These are phyloP conservation scores for Orychophragmus violaceus DNA, from an alignment of 345 rosid genomes.

Conservation along the genomic window DNA sequence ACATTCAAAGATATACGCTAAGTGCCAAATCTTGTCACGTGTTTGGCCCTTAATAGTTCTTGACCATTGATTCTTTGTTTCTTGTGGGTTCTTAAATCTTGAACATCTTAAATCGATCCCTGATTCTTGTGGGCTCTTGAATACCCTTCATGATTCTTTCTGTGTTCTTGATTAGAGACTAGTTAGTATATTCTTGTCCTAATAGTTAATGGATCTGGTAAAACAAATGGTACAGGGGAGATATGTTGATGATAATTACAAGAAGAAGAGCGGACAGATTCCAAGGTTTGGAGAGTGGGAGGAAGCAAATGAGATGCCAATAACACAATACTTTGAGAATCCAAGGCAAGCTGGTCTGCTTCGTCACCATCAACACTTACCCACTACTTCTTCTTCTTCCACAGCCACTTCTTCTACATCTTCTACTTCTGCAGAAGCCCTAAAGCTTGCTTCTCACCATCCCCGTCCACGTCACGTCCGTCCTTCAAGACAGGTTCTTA, in stretches of 20 bases:
- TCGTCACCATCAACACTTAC: slow-evolving; percentile 26
- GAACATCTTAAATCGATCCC: too few species aligned
- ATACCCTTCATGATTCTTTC: not conserved
- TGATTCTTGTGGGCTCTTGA: not conserved
- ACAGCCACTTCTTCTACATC: slow-evolving; percentile 11
- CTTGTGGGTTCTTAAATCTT: slow-evolving; percentile 1
- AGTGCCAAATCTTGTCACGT: slow-evolving; percentile 20
- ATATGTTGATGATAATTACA: slow-evolving; percentile 24
- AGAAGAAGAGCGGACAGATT: slow-evolving; percentile 72
- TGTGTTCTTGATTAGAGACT: too few species aligned
- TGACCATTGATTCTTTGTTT: not conserved
- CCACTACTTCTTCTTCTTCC: slow-evolving; percentile 19
- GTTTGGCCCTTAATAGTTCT: slow-evolving; percentile 8
- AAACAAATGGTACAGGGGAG: slow-evolving; percentile 20
- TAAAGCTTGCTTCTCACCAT: slow-evolving; percentile 21
- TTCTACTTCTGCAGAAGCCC: slow-evolving; percentile 27
- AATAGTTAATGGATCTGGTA: not conserved
- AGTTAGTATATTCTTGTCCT: not conserved
- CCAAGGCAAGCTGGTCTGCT: slow-evolving; percentile 88
- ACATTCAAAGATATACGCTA: slow-evolving; percentile 7
- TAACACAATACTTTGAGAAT: slow-evolving; percentile 86
- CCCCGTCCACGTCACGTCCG: slow-evolving; percentile 22
- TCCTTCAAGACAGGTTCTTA: slow-evolving; percentile 17
- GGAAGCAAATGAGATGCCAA: slow-evolving; percentile 69
- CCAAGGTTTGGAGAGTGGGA: slow-evolving; percentile 96